Evolutionary conservation across 148 eudicot genomes (phyloP).

Genomic region (Limonium bicolor): DNA sequence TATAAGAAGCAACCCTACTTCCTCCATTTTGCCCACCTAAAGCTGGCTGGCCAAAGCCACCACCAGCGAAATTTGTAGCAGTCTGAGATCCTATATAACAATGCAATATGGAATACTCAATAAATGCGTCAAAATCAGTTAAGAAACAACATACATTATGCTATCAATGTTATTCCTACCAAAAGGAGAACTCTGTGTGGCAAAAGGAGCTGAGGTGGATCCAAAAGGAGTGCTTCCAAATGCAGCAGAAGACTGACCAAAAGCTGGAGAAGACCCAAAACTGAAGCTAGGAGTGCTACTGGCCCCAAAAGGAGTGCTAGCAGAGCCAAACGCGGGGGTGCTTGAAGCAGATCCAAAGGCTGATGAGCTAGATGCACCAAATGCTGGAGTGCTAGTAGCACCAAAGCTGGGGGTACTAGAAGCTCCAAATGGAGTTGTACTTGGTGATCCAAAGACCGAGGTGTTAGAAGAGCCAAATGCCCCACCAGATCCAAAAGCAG

Average conservation of each 20-base stretch:
- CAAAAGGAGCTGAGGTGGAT: conserved; percentile 11
- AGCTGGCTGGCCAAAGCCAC: conserved; percentile 57
- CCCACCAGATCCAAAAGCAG: conserved; percentile 40
- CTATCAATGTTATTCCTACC: too few species aligned
- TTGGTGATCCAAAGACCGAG: conserved; percentile 36
- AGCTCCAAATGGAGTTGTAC: conserved; percentile 38
- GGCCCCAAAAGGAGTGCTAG: conserved; percentile 20
- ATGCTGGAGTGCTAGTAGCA: conserved; percentile 24
- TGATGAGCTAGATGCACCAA: conserved; percentile 26
- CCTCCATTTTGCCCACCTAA: conserved; percentile 70
- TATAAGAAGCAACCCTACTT: conserved; percentile 54
- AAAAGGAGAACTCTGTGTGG: conserved; percentile 9
- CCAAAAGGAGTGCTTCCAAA: conserved; percentile 6
- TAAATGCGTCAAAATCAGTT: too few species aligned
- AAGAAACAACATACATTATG: neutral
- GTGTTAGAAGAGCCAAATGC: conserved; percentile 49
- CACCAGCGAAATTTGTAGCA: conserved; percentile 43
- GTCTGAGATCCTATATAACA: conserved; percentile 47
- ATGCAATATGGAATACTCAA: neutral
- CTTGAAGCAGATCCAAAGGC: conserved; percentile 36
- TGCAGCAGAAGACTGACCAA: conserved; percentile 2
- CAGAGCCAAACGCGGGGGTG: conserved; percentile 26
- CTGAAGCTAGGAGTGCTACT: conserved; percentile 14
- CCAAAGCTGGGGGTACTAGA: conserved; percentile 44
- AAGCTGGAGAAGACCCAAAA: neutral